phyloP scores from a whole-genome alignment of 2,329 filamentous ascomycete genomes.

The Exophiala xenobiotica region DNA sequence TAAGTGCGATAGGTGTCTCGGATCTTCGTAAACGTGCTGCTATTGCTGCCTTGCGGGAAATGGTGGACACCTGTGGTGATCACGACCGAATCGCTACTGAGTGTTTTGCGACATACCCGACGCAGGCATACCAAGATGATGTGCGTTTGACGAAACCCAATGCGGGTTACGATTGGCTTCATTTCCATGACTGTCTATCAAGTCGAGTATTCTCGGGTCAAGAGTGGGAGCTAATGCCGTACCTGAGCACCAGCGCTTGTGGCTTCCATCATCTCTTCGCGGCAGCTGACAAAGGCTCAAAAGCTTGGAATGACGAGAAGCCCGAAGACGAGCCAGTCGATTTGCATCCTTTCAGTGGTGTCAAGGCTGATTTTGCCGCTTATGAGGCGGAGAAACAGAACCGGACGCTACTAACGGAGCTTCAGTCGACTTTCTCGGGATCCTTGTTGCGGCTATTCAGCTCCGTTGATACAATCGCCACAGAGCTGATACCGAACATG shows the following conservation, averaged over 20 bases:
- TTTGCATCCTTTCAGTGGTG: constrained; percentile 74
- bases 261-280: constrained; percentile 93
- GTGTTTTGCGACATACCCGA: constrained; percentile 82
- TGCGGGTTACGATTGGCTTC: constrained; percentile 86
- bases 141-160: constrained; percentile 84
- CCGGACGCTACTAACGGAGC: constrained; percentile 66
- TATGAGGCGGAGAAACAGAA: constrained; percentile 79
- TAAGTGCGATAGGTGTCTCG: constrained; percentile 54
- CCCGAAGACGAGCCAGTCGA: constrained; percentile 46
- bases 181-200: constrained; percentile 85
- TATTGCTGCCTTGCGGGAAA: constrained; percentile 59
- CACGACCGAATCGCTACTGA: constrained; percentile 64
- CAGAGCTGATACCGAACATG: constrained; percentile 80
- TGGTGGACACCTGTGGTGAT: constrained; percentile 63
- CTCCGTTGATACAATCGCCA: constrained; percentile 72
- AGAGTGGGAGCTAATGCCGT: constrained; percentile 88
- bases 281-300: constrained; percentile 58
- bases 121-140: constrained; percentile 89
- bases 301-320: constrained; percentile 45
- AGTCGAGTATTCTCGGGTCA: constrained; percentile 77
- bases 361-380: constrained; percentile 77
- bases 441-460: constrained; percentile 75
- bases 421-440: constrained; percentile 71
- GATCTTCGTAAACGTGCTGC: constrained; percentile 60
- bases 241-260: constrained; percentile 80